A percentile compares a stretch with the other conserved stretches of the same genome.
phyloP scores from a whole-genome alignment of 2,329 filamentous ascomycete species.

The Teratosphaeriaceae sp. region DNA sequence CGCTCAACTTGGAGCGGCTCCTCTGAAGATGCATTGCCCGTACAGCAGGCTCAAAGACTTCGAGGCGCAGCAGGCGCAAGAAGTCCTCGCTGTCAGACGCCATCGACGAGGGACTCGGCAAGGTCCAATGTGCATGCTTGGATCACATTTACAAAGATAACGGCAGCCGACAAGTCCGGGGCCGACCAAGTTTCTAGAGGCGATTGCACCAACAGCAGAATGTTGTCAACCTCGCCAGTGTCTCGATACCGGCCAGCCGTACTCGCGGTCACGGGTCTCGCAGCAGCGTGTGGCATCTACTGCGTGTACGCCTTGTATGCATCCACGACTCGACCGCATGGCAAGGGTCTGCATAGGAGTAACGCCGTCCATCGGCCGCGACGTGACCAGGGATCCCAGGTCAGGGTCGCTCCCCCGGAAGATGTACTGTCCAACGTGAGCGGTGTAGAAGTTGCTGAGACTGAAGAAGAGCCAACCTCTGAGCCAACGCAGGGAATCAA shows the following conservation, averaged over 20 bases:
- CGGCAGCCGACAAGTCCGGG: too few relatives aligned
- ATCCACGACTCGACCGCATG: constrained; percentile 21
- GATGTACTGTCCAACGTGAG: not conserved
- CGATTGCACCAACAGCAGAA: not conserved
- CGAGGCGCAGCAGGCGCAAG: too few relatives aligned
- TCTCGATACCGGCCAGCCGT: constrained; percentile 44
- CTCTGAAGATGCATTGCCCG: too few relatives aligned
- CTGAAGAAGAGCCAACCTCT: constrained; percentile 17
- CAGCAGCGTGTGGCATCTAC: constrained; percentile 53
- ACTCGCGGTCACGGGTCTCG: constrained; percentile 49
- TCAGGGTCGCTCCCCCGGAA: not conserved
- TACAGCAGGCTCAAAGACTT: too few relatives aligned
- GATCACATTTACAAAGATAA: too few relatives aligned
- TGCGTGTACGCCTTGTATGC: constrained; percentile 45
- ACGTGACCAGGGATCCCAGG: not conserved
- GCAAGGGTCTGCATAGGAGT: constrained; percentile 50
- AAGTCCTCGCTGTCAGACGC: too few relatives aligned
- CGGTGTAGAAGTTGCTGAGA: constrained; percentile 15
- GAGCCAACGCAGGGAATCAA: constrained; percentile 28
- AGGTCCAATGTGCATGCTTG: too few relatives aligned
- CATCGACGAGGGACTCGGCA: too few relatives aligned
- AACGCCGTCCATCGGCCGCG: constrained; percentile 55
- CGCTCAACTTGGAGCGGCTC: too few relatives aligned
- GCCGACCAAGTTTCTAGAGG: too few relatives aligned
- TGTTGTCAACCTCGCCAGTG: not conserved